Base-by-base conservation (phyloP, 345 rosid genomes). In the Capsella bursapastoris region DNA sequence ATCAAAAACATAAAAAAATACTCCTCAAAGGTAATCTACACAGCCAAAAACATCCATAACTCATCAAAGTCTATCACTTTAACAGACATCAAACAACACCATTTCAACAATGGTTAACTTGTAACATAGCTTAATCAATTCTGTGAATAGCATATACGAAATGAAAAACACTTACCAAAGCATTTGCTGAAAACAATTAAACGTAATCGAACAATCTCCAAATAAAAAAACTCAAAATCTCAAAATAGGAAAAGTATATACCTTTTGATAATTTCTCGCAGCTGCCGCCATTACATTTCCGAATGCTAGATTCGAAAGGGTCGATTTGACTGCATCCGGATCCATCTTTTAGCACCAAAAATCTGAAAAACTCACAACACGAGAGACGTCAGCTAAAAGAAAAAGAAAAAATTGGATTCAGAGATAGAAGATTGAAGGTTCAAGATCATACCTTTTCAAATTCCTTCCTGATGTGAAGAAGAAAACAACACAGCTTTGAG, bases 241-340 rank as follows among this genome's bases (percentile, higher is more conserved):
- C 12, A 6, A 31, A 25, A 13, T 1, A 47, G 8, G 8, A 18
- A 57, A 57, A 56, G 35, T 6, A 0, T 28, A 25, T 16, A 86
- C 99, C 97, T 94, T 90, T 64, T 88, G 84, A 66, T 90, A 94
- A 79, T 94, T 90, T 51, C 97, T 95, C 57, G 98, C 98, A 53
- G 97, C 99, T n/a, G 97, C 99, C 2, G 97, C 99, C 83, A 90
- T 78, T 55, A 95, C 97, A 83, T 91, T 91, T 37, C 97, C 99
- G 40, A 91, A 94, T 4, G 95, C 97, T 63, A 95, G 75, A 78
- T 89, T 95, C 5, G 96, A 83, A 35, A 95, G 76, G 16, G 97
- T 90, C 53, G 97, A 88, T 78, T 95, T 95, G 22, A 92, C 97
- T 10, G 97, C 67, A 87, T 92, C 70, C 7, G 97, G 88, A 86